Percentiles rank a stretch among this genome's conserved stretches.
Conservation (phyloP, 495 filamentous ascomycete genomes). For the Xylaria castorea region DNA sequence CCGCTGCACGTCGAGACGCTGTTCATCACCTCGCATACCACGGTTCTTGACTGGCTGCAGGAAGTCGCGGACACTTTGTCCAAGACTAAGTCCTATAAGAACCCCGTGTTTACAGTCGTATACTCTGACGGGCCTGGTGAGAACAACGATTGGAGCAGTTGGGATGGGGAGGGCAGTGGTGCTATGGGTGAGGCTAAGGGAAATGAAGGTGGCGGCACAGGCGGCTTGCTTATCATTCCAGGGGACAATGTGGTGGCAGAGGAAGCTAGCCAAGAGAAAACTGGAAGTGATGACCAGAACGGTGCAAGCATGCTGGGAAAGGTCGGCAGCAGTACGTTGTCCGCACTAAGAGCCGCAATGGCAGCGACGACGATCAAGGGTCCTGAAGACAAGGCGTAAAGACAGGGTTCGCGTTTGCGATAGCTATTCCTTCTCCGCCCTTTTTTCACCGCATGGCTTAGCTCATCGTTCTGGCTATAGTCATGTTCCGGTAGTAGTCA, state of each 20-base stretch:
- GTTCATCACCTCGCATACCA: slow-evolving; percentile 42
- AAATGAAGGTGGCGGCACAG: not conserved
- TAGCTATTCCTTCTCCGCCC: not conserved
- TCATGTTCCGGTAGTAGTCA: not conserved
- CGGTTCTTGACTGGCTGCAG: slow-evolving; percentile 53
- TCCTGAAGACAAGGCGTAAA: not conserved
- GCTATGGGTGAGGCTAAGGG: not conserved
- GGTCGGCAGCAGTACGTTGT: not conserved
- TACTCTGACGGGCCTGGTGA: slow-evolving; percentile 23
- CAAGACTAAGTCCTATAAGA: slow-evolving; percentile 35
- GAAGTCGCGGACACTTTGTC: slow-evolving; percentile 45
- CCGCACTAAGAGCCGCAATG: not conserved
- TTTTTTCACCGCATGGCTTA: not conserved
- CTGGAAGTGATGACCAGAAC: not conserved
- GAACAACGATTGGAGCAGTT: not conserved
- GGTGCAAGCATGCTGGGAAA: not conserved
- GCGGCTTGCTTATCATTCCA: not conserved
- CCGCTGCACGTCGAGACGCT: slow-evolving; percentile 45
- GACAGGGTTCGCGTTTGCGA: not conserved
- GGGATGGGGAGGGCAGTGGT: not conserved
- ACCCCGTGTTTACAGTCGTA: slow-evolving; percentile 39
- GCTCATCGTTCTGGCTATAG: not conserved
- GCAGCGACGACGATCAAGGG: not conserved
- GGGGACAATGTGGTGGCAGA: not conserved
- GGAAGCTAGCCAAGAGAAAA: not conserved